phyloP scores from a whole-genome alignment of 208 protist genomes.

The Wallacemonas sp. region DNA sequence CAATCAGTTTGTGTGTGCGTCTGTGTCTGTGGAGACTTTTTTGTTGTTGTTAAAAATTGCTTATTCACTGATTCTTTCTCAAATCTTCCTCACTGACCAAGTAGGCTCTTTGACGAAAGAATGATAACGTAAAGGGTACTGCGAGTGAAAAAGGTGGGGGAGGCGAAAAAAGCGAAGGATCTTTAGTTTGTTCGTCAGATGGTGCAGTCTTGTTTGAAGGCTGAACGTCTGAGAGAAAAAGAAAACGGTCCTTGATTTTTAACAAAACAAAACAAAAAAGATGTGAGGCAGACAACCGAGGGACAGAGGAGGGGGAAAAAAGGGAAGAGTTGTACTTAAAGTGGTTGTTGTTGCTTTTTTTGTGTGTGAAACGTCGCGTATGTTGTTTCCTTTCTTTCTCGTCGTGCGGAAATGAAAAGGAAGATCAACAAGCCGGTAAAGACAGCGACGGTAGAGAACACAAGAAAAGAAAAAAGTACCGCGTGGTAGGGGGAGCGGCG shows the following conservation, averaged over 20 bases:
- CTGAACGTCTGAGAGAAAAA: conserved; percentile 14
- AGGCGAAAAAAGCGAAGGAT: conserved; percentile 16
- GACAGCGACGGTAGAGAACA: no score
- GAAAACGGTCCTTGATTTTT: neutral
- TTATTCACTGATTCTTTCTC: no score
- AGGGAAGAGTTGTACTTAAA: no score
- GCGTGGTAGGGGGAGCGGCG: no score
- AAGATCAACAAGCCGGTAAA: no score
- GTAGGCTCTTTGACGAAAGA: conserved; percentile 5
- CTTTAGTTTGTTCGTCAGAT: no score
- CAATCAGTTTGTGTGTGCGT: neutral
- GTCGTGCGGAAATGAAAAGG: neutral
- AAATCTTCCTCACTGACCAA: conserved; percentile 14
- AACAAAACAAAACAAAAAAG: neutral
- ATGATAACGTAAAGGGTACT: neutral
- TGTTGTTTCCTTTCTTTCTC: no score
- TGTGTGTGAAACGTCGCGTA: no score
- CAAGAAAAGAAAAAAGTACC: no score
- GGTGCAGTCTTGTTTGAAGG: no score
- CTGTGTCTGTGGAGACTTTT: no score
- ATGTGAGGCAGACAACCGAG: neutral
- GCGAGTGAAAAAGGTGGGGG: conserved; percentile 17
- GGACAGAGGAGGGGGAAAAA: neutral
- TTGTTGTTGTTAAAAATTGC: conserved; percentile 1
- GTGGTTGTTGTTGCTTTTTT: no score